phyloP scores from a whole-genome alignment of 2,329 filamentous ascomycete genomes.

The Epichloe aotearoae region DNA sequence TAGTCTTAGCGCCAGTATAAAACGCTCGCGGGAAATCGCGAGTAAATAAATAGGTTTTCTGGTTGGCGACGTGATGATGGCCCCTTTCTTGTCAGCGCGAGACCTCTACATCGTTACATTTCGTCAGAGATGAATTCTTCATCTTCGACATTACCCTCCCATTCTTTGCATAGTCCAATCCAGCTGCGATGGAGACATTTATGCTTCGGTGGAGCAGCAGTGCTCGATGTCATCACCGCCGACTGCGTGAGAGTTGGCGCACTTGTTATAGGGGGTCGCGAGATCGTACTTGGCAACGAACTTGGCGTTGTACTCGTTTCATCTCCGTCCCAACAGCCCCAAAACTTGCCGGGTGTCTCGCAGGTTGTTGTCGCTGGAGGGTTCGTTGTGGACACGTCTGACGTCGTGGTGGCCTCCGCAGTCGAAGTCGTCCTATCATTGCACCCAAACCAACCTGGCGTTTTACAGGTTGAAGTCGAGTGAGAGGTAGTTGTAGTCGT shows the following conservation, averaged over 20 bases:
- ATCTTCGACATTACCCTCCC: conserved; percentile 13
- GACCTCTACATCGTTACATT: conserved; percentile 11
- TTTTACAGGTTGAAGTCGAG: conserved; percentile 42
- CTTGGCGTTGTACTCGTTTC: conserved; percentile 14
- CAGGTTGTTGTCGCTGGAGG: conserved; percentile 26
- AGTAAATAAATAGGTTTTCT: too few relatives aligned
- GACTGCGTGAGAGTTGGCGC: conserved; percentile 17
- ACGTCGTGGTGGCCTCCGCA: conserved; percentile 16
- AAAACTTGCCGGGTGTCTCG: conserved; percentile 40
- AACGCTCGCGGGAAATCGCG: too few relatives aligned
- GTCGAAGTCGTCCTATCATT: conserved; percentile 32
- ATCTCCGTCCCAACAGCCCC: conserved; percentile 37
- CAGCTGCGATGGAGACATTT: conserved; percentile 26
- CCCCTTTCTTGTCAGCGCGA: too few relatives aligned
- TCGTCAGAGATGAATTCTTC: conserved; percentile 18
- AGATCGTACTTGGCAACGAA: background rate
- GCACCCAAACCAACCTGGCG: conserved; percentile 55
- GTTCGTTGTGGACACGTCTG: conserved; percentile 12
- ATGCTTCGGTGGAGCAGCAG: conserved; percentile 12
- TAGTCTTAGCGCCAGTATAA: too few relatives aligned
- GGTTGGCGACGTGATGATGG: too few relatives aligned
- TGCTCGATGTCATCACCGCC: conserved; percentile 15
- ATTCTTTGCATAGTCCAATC: conserved; percentile 29
- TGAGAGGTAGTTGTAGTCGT: conserved; percentile 29
- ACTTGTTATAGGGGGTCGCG: conserved; percentile 16